phyloP scores from a whole-genome alignment of 805 yeast species.

The Kodamaea nitidulidarum region DNA sequence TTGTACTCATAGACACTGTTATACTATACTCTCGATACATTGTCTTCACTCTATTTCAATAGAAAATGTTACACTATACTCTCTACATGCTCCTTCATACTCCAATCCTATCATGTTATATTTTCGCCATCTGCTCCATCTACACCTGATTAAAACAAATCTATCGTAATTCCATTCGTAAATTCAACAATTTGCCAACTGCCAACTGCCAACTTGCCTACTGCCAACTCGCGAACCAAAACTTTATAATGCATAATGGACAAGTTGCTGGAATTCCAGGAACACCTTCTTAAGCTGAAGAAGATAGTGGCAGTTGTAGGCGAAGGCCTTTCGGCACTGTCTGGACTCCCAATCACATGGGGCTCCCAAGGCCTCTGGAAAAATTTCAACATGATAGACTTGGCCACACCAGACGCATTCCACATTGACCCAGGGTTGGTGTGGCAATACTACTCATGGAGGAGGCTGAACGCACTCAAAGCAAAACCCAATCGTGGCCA shows the following conservation, averaged over 20 bases:
- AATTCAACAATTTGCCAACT: too few species aligned
- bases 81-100: too few species aligned
- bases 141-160: too few species aligned
- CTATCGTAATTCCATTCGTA: too few species aligned
- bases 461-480: conserved; percentile 59
- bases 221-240: too few species aligned
- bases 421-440: conserved; percentile 78
- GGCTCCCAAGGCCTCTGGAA: conserved; percentile 77
- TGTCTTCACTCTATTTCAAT: too few species aligned
- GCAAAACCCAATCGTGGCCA: conserved; percentile 78
- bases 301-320: conserved; percentile 68
- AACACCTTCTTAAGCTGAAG: conserved; percentile 37
- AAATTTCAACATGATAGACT: conserved; percentile 70
- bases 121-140: too few species aligned
- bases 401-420: conserved; percentile 92
- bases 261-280: conserved; percentile 45
- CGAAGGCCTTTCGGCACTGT: conserved; percentile 75
- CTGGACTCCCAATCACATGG: conserved; percentile 73
- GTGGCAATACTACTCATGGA: conserved; percentile 81
- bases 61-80: too few species aligned
- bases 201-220: too few species aligned
- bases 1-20: too few species aligned
- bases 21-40: too few species aligned
- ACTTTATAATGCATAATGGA: conserved; percentile 14
- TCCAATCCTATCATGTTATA: too few species aligned